phyloP scores from a whole-genome alignment of 495 filamentous ascomycete genomes.

The Pseudevernia furfuracea region DNA sequence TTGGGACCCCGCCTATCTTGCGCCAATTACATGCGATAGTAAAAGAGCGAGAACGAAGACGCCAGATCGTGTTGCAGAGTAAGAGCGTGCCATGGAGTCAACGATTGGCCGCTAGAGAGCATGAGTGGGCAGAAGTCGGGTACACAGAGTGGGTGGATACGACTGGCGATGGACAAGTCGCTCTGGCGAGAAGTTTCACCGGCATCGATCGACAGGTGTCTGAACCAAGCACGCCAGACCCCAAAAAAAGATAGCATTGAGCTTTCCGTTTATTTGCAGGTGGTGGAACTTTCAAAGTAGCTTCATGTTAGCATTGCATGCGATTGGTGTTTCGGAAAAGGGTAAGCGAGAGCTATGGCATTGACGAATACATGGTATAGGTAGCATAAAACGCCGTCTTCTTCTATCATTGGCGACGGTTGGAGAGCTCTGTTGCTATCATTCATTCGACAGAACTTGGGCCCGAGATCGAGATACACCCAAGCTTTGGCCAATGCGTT shows the following conservation, averaged over 20 bases:
- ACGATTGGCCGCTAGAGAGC: slow-evolving; percentile 10
- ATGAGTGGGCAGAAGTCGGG: slow-evolving; percentile 18
- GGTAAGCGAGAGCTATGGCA: neutral
- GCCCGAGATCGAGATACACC: neutral
- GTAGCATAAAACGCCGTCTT: neutral
- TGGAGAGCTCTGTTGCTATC: slow-evolving; percentile 1
- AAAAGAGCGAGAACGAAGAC: slow-evolving; percentile 48
- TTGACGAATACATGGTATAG: neutral
- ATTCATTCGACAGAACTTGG: neutral
- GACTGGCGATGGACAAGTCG: slow-evolving; percentile 8
- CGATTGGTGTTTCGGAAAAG: neutral
- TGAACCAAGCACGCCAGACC: neutral
- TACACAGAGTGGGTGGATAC: slow-evolving; percentile 17
- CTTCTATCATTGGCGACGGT: neutral
- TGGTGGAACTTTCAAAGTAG: neutral
- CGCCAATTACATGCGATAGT: slow-evolving; percentile 45
- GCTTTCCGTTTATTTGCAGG: neutral
- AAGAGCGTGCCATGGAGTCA: slow-evolving; percentile 6
- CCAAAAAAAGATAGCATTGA: neutral
- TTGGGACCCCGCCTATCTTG: slow-evolving; percentile 40
- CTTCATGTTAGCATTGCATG: neutral
- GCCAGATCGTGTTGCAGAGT: slow-evolving; percentile 14
- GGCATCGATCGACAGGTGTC: slow-evolving; percentile 10
- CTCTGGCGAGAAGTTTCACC: slow-evolving; percentile 9
- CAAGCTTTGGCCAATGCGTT: neutral